Evolutionary conservation across 768 basidiomycete genomes (phyloP).

Genomic region (Lactarius quietus): DNA sequence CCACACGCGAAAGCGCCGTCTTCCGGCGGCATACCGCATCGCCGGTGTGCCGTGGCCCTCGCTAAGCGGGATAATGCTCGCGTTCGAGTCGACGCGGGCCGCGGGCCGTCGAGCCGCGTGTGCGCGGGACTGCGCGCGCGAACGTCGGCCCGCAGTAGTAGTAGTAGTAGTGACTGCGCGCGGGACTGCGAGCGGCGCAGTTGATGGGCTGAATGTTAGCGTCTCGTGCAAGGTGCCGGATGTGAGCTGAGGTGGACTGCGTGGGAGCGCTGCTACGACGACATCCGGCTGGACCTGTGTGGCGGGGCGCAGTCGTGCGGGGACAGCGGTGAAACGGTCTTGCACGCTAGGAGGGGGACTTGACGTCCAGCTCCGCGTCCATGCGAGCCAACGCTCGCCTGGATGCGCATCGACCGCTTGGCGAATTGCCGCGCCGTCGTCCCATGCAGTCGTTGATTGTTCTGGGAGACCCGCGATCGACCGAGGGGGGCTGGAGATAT

Average conservation of each 20-base stretch:
- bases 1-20: slow-evolving; percentile 31
- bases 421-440: slow-evolving; percentile 23
- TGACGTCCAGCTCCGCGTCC: slow-evolving; percentile 28
- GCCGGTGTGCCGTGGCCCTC: slow-evolving; percentile 27
- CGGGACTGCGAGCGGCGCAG: not conserved
- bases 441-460: slow-evolving; percentile 20
- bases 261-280: slow-evolving; percentile 39
- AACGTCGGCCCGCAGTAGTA: not conserved
- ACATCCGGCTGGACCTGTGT: slow-evolving; percentile 31
- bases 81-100: slow-evolving; percentile 12
- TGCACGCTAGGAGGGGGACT: slow-evolving; percentile 19
- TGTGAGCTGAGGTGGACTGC: slow-evolving; percentile 54
- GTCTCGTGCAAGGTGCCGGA: slow-evolving; percentile 54
- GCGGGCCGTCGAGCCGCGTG: not conserved
- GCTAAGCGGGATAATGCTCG: slow-evolving; percentile 13
- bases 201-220: slow-evolving; percentile 44
- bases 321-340: slow-evolving; percentile 43
- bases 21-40: slow-evolving; percentile 31
- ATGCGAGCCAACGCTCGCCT: slow-evolving; percentile 23
- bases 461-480: slow-evolving; percentile 17
- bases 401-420: slow-evolving; percentile 24
- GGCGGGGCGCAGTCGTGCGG: slow-evolving; percentile 31
- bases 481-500: slow-evolving; percentile 18
- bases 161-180: not conserved
- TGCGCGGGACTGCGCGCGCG: not conserved